These are phyloP conservation scores for Acidomyces sp. DNA, from an alignment of 495 filamentous ascomycete species.

Conservation along the genomic window DNA sequence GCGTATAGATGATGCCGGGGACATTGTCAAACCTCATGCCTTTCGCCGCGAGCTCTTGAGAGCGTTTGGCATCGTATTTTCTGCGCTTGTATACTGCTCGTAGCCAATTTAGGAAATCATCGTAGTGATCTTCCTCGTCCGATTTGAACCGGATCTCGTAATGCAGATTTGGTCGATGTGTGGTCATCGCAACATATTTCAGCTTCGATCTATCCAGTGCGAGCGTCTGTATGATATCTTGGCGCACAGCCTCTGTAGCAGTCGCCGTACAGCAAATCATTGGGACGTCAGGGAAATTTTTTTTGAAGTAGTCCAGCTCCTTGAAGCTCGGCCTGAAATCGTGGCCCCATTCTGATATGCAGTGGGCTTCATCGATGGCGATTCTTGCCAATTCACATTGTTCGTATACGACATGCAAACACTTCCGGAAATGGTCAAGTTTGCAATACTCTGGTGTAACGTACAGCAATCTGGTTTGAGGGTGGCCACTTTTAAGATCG, in stretches of 20 bases:
- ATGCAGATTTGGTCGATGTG: slow-evolving; percentile 72
- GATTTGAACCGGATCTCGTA: slow-evolving; percentile 81
- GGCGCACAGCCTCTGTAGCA: slow-evolving; percentile 63
- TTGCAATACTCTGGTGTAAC: slow-evolving; percentile 86
- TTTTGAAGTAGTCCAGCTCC: slow-evolving; percentile 75
- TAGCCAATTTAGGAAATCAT: slow-evolving; percentile 61
- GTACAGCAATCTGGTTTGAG: slow-evolving; percentile 70
- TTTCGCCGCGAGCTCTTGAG: slow-evolving; percentile 35
- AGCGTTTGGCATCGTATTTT: slow-evolving; percentile 32
- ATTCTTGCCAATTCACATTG: slow-evolving; percentile 75
- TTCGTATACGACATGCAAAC: slow-evolving; percentile 56
- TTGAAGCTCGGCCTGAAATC: slow-evolving; percentile 93
- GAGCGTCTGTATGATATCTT: slow-evolving; percentile 66
- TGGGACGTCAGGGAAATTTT: slow-evolving; percentile 65
- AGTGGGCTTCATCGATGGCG: slow-evolving; percentile 90
- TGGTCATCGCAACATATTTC: slow-evolving; percentile 68
- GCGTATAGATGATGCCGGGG: slow-evolving; percentile 81
- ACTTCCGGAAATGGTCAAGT: slow-evolving; percentile 61
- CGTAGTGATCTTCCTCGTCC: slow-evolving; percentile 55
- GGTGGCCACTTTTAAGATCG: slow-evolving; percentile 79
- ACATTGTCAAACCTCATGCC: slow-evolving; percentile 48
- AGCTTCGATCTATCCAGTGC: slow-evolving; percentile 46
- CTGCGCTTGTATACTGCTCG: slow-evolving; percentile 54
- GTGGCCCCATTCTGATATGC: slow-evolving; percentile 96
- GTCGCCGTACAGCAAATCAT: slow-evolving; percentile 88